Evolutionary conservation across 1,284 basidiomycete genomes (phyloP).

Genomic region (Stygiomarasmius scandens): DNA sequence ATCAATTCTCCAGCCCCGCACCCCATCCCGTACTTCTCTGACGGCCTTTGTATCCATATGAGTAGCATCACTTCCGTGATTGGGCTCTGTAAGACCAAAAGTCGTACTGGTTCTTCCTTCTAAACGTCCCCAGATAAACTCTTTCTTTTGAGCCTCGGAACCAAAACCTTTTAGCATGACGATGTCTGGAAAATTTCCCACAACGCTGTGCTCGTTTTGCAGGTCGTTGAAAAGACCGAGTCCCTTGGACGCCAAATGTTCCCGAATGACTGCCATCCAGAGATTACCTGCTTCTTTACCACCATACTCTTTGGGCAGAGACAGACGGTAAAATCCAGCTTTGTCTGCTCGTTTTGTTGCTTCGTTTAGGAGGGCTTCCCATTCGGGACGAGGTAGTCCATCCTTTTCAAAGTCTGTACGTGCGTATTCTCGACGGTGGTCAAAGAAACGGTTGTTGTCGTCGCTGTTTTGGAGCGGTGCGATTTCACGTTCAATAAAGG

Average conservation of each 20-base stretch:
- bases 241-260: slow-evolving; percentile 13
- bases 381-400: slow-evolving; percentile 9
- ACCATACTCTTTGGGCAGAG: slow-evolving; percentile 14
- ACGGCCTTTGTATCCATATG: slow-evolving; percentile 14
- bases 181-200: slow-evolving; percentile 11
- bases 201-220: slow-evolving; percentile 14
- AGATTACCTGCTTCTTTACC: slow-evolving; percentile 9
- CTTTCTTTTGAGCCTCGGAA: slow-evolving; percentile 10
- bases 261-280: slow-evolving; percentile 13
- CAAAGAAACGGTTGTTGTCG: slow-evolving; percentile 15
- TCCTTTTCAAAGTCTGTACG: slow-evolving; percentile 11
- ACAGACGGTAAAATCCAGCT: slow-evolving; percentile 12
- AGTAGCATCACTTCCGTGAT: slow-evolving; percentile 13
- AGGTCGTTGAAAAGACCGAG: slow-evolving; percentile 13
- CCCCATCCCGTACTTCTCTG: slow-evolving; percentile 1
- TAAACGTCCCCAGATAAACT: slow-evolving; percentile 13
- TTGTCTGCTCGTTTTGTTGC: slow-evolving; percentile 8
- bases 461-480: slow-evolving; percentile 6
- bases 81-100: slow-evolving; percentile 12
- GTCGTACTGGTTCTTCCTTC: slow-evolving; percentile 10
- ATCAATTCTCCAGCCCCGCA: slow-evolving; percentile 10
- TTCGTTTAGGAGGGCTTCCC: slow-evolving; percentile 9
- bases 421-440: slow-evolving; percentile 13
- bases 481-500: slow-evolving; percentile 11
- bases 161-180: slow-evolving; percentile 13